Base-by-base conservation (phyloP, 768 basidiomycete species). In the Mycena metata region DNA sequence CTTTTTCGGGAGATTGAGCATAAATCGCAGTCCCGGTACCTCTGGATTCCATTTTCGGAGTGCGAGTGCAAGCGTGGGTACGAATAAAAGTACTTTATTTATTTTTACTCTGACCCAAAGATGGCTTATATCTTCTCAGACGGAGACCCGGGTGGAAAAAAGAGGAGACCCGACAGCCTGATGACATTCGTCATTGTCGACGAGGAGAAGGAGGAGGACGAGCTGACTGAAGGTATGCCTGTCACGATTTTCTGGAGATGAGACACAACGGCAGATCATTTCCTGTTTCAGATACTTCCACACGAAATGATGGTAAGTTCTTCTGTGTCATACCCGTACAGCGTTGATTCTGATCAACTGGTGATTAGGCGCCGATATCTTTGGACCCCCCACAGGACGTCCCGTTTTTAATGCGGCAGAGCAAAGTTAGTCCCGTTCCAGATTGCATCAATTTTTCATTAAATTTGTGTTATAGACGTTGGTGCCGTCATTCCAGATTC, bases 1-100 rank as follows among this genome's bases (percentile, higher is more conserved):
- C 19, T 64, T 71, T 24, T 52, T 68, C 19, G 59, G 62, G 2
- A 36, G 62, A 30, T 23, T 67, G 30, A 70, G 60, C 60, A 62
- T 66, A 24, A 60, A 43, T 50, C 67, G 67, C 41, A 58, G 42
- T 52, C 55, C 60, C 56, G 24, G 21, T 7, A 16, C 51, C 23
- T 60, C 68, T 21, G 59, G 57, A 19, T 60, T 57, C 30, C 68
- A 60, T 50, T 55, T 60, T 35, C 39, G 45, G 49, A 59, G 43
- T 36, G 13, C 41, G 35, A 61, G 51, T 24, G 36, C 41, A 51
- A 61, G 51, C 35, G 36, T 47, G 43, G 33, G 45, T 54, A 56
- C 10, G 15, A 46, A 43, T 16, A 45, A 49, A 67, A 16, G 67
- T 58, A 49, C 8, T 24, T 56, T 35, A 23, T 46, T 41, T 33